A percentile compares a stretch with the other conserved stretches of the same genome.
These are phyloP conservation scores for Fusarium temperatum DNA, from an alignment of 2,329 filamentous ascomycete species.

Conservation along the genomic window DNA sequence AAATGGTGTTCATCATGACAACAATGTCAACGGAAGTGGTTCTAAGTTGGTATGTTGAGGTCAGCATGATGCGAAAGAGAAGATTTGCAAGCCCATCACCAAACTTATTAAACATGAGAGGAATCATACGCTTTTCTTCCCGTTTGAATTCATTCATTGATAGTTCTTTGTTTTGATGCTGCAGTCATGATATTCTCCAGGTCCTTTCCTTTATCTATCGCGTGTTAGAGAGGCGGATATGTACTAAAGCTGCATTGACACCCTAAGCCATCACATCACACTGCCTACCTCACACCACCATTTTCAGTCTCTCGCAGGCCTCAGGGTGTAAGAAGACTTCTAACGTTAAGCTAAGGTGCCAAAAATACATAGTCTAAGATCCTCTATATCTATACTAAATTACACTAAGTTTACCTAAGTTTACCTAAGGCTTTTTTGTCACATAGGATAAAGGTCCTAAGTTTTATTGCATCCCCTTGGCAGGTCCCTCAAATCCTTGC, in stretches of 20 bases:
- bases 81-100: not conserved
- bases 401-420: no score
- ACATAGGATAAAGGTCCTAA: no score
- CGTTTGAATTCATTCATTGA: not conserved
- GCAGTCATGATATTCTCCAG: not conserved
- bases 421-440: no score
- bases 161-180: slow-evolving; percentile 4
- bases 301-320: not conserved
- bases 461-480: no score
- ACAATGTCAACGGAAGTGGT: slow-evolving; percentile 3
- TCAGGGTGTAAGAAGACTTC: no score
- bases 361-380: no score
- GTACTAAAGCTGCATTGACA: not conserved
- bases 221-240: not conserved
- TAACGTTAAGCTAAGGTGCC: no score
- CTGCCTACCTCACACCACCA: not conserved
- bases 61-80: slow-evolving; percentile 5
- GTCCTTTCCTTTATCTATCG: not conserved
- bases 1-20: slow-evolving; percentile 38
- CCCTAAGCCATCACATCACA: slow-evolving; percentile 9
- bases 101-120: not conserved
- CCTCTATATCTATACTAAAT: no score
- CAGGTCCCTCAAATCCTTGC: not conserved
- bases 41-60: not conserved
- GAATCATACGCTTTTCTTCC: not conserved